A percentile compares a stretch with the other conserved stretches of the same genome.
Evolutionary conservation across 345 rosid genomes (phyloP).

Genomic region (Lenwebbia sp.): DNA sequence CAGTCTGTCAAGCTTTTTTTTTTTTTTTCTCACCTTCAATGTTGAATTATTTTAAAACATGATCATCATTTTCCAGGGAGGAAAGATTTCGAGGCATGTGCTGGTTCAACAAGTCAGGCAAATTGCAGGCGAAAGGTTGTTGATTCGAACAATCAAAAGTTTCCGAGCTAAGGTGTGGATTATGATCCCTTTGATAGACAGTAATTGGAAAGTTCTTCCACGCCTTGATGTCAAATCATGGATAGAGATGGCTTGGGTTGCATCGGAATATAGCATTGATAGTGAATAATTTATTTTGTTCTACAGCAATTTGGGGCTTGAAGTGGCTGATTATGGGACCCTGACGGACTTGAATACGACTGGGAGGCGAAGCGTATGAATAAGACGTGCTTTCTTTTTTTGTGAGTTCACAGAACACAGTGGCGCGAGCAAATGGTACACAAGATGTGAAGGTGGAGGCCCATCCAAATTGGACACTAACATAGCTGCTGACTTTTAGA

Average conservation of each 20-base stretch:
- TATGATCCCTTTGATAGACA: not conserved
- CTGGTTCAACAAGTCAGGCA: conserved; percentile 45
- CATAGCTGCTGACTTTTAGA: not conserved
- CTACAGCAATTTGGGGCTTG: not conserved
- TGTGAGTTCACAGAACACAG: not conserved
- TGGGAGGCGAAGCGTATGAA: not conserved
- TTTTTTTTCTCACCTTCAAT: not conserved
- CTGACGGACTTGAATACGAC: not conserved
- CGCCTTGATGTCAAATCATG: not conserved
- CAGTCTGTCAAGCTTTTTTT: not conserved
- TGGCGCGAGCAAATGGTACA: not conserved
- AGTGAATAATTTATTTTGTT: not conserved
- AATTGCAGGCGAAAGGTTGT: conserved; percentile 59
- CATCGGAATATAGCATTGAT: not conserved
- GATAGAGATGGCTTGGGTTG: not conserved
- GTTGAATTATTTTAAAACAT: not conserved
- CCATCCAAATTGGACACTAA: not conserved
- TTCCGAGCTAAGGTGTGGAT: conserved; percentile 32
- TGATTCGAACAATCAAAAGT: conserved; percentile 56
- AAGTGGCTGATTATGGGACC: not conserved
- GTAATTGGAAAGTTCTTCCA: not conserved
- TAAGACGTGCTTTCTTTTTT: not conserved
- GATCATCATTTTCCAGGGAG: conserved; percentile 27
- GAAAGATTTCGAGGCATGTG: conserved; percentile 52
- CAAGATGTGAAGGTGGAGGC: not conserved